Conservation (phyloP, 2,329 filamentous ascomycete species). For the Podosphaera fusca region DNA sequence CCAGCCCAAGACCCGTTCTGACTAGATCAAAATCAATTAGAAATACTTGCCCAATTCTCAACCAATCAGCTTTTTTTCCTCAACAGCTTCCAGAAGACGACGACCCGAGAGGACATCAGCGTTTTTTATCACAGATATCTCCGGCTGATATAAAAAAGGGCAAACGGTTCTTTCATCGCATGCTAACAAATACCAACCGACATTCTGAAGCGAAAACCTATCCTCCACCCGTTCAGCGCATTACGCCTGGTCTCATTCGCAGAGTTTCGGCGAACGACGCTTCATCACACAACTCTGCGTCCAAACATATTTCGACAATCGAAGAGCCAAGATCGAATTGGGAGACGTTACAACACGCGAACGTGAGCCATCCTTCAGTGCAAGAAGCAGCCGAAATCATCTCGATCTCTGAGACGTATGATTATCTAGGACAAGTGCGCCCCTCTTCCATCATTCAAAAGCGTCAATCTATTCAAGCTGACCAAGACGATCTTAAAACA, state of each 20-base stretch:
- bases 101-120: constrained; percentile 10
- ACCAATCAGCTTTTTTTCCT: constrained; percentile 4
- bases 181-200: constrained; percentile 11
- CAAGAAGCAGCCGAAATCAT: constrained; percentile 13
- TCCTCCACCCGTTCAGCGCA: constrained; percentile 21
- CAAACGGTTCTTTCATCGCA: constrained; percentile 14
- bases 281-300: constrained; percentile 20
- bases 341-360: constrained; percentile 15
- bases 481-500: constrained; percentile 9
- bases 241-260: constrained; percentile 25
- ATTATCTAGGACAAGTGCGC: constrained; percentile 8
- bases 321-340: constrained; percentile 19
- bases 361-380: constrained; percentile 12
- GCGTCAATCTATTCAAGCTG: constrained; percentile 12
- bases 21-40: constrained; percentile 12
- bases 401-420: constrained; percentile 12
- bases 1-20: neutral
- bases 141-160: constrained; percentile 12
- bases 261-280: constrained; percentile 33
- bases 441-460: constrained; percentile 4
- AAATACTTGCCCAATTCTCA: constrained; percentile 8
- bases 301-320: constrained; percentile 17
- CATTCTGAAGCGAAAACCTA: constrained; percentile 9
- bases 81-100: constrained; percentile 10
- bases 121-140: constrained; percentile 8